Base-by-base conservation (phyloP, 495 filamentous ascomycete species). In the Neurospora sp. region DNA sequence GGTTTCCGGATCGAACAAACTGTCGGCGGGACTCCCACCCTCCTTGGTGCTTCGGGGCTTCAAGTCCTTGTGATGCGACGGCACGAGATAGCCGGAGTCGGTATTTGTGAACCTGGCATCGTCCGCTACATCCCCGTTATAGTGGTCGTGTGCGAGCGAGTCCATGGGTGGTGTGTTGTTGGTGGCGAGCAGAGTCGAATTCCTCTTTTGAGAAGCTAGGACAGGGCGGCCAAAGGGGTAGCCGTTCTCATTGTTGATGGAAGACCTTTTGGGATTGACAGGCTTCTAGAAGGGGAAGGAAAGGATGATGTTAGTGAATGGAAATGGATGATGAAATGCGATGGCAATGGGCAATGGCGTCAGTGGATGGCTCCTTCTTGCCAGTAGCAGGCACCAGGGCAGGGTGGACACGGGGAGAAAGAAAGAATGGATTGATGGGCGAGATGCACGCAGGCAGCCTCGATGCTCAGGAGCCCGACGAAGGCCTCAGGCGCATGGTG, bases 21-120 rank as follows among this genome's bases (percentile, higher is more conserved):
- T 90, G 73, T 90, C 87, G 49, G 84, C 80, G 70, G 89, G 89
- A 74, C 86, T 90, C 71, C 84, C 86, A 73, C 80, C 85, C 46
- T 86, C 85, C 72, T 87, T 90, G 69, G 82, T 78, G 54, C 88
- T 86, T 70, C 84, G 87, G 39, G 78, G 75, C 72, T 85, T 85
- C 23, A 78, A 76, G 46, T 77, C 79, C 60, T 84, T 79, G 39
- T 80, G 79, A 35, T 75, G 76, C 16, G 75, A 46, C 12, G 75
- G 71, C 8, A 76, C 69, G 38, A 76, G 40, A 35, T 80, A 75
- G 75, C 23, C 71, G 2, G 71, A 31, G 39, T 80, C 78, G 73
- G 54, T 20, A 35, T 70, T 73, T 23, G 70, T 72, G 27, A 62
- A 44, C 72, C 76, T 80, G 73, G 76, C 72, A 12, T 77, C 77